These are phyloP conservation scores for Thecaphora thlaspeos DNA, from an alignment of 1,284 basidiomycete genomes.

Conservation along the genomic window DNA sequence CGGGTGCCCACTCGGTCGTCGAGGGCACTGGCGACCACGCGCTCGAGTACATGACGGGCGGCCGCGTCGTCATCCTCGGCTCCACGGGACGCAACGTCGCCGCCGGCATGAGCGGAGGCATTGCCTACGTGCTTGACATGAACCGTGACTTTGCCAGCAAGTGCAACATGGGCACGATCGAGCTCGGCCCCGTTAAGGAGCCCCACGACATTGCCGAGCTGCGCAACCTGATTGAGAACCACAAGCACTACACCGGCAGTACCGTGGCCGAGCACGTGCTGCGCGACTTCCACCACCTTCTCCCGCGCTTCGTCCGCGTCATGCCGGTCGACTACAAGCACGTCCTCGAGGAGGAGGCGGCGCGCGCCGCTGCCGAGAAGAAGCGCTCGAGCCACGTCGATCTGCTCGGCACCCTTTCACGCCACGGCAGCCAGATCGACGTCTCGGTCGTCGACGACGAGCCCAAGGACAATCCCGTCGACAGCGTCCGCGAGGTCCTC, in stretches of 20 bases:
- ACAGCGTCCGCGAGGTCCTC: constrained; percentile 25
- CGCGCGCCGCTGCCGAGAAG: constrained; percentile 55
- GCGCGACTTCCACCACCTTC: constrained; percentile 53
- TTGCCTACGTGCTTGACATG: constrained; percentile 55
- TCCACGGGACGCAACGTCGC: constrained; percentile 45
- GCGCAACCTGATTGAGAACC: constrained; percentile 55
- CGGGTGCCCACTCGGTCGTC: constrained; percentile 52
- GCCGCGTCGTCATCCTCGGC: constrained; percentile 46
- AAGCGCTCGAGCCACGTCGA: constrained; percentile 56
- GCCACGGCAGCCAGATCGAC: constrained; percentile 51
- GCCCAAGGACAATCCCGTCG: too few species aligned
- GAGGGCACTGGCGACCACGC: constrained; percentile 52
- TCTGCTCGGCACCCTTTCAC: constrained; percentile 52
- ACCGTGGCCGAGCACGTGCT: constrained; percentile 51
- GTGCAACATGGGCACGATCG: constrained; percentile 55
- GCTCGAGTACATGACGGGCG: constrained; percentile 51
- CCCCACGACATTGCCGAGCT: constrained; percentile 55
- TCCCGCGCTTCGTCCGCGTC: constrained; percentile 54
- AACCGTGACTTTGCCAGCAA: constrained; percentile 48
- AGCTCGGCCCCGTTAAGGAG: constrained; percentile 50
- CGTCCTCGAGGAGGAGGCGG: constrained; percentile 54
- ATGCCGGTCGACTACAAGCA: constrained; percentile 56
- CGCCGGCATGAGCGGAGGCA: constrained; percentile 52
- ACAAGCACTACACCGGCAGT: constrained; percentile 54
- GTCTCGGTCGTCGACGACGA: constrained; percentile 29